Evolutionary conservation across 805 yeast genomes (phyloP).

Genomic region (Ogataea zsoltii): DNA sequence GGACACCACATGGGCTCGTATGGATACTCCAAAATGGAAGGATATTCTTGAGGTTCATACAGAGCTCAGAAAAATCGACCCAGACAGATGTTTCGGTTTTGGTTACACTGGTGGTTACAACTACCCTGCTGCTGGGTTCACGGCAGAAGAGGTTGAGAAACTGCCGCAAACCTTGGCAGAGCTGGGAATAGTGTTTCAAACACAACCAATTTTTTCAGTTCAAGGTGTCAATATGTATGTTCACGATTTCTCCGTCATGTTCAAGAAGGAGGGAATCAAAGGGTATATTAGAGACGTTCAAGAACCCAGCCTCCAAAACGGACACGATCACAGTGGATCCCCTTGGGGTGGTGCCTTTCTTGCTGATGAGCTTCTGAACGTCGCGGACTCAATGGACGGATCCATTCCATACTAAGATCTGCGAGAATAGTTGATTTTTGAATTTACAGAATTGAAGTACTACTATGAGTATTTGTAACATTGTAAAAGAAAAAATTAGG

Average conservation of each 20-base stretch:
- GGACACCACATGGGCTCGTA: constrained; percentile 63
- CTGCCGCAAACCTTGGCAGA: constrained; percentile 57
- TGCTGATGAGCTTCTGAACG: constrained; percentile 22
- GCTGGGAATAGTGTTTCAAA: constrained; percentile 50
- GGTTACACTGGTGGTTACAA: constrained; percentile 62
- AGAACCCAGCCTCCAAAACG: constrained; percentile 13
- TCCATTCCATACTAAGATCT: constrained; percentile 11
- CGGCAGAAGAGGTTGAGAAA: constrained; percentile 43
- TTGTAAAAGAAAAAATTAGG: no score
- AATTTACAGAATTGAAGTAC: neutral
- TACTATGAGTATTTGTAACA: no score
- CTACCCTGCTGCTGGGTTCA: constrained; percentile 59
- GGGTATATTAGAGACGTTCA: constrained; percentile 29
- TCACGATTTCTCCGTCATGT: constrained; percentile 50
- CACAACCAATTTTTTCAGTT: constrained; percentile 53
- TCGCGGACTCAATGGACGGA: constrained; percentile 20
- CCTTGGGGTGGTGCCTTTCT: constrained; percentile 25
- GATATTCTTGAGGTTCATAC: constrained; percentile 51
- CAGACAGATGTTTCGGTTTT: constrained; percentile 57
- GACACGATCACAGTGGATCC: constrained; percentile 22
- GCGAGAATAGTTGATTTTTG: no score
- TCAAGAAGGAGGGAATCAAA: constrained; percentile 55
- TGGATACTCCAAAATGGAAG: constrained; percentile 54
- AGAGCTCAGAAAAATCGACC: constrained; percentile 46
- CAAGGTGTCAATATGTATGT: constrained; percentile 60